A percentile compares a stretch with the other conserved stretches of the same genome.
These are phyloP conservation scores for Verticillium nubilum DNA, from an alignment of 2,329 filamentous ascomycete species.

Conservation along the genomic window DNA sequence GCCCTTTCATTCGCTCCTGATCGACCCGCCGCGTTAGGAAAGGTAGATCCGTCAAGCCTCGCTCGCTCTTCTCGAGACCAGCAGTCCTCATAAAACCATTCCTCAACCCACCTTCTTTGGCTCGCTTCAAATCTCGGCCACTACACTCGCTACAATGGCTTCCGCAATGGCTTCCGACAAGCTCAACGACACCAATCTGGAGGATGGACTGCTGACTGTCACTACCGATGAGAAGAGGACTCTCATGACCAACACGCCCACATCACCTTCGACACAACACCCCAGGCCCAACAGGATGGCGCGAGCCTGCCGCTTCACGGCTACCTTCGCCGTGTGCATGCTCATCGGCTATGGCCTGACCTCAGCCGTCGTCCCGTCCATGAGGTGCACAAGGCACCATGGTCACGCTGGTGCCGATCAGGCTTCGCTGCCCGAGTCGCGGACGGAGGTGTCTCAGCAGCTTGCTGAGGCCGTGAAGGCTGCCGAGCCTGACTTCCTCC, in stretches of 20 bases:
- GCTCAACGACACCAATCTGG: slow-evolving; percentile 11
- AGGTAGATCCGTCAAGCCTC: slow-evolving; percentile 6
- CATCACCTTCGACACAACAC: neutral
- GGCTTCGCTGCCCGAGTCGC: neutral
- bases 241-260: slow-evolving; percentile 3
- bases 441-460: neutral
- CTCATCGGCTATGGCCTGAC: slow-evolving; percentile 16
- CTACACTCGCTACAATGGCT: slow-evolving; percentile 8
- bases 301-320: slow-evolving; percentile 12
- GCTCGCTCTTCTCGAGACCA: neutral
- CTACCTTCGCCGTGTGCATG: slow-evolving; percentile 15
- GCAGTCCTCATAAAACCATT: neutral
- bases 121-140: neutral
- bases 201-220: slow-evolving; percentile 14
- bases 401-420: neutral
- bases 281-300: slow-evolving; percentile 11
- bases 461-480: slow-evolving; percentile 33
- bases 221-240: slow-evolving; percentile 11
- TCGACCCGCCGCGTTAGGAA: slow-evolving; percentile 2
- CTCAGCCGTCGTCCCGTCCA: slow-evolving; percentile 9
- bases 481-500: slow-evolving; percentile 55
- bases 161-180: slow-evolving; percentile 11
- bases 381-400: slow-evolving; percentile 7
- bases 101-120: slow-evolving; percentile 8
- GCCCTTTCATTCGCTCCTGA: slow-evolving; percentile 2